Evolutionary conservation across 139 green algal species (phyloP), one percentile per base, ranked within the genome.

Genomic region (Gonium pectorale): DNA sequence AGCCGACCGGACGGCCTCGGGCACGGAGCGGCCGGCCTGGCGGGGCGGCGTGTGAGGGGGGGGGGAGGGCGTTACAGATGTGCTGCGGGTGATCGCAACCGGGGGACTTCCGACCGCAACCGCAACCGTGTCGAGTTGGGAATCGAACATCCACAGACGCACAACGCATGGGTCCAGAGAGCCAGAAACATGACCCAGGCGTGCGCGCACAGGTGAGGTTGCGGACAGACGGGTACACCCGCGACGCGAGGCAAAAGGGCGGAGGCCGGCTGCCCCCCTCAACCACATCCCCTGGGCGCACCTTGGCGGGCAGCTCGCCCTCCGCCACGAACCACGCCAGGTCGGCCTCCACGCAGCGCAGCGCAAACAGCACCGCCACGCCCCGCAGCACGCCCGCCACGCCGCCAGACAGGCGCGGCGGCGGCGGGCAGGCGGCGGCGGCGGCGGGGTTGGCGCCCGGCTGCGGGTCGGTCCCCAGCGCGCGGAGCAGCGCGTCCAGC

Each of bases 291-390:
- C 56, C 56, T 56, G 49, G 13, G 13, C 88, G 35, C 67, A 90
- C 87, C 52, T 83, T 80, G 70, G 88, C 73, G 0, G 86, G 84
- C 68, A 97, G 75, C 62, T 96, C 29, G 5, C 88, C 91, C 88
- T 97, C 84, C 0, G 67, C 72, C 49, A 98, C 80, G 77, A 95
- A 96, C 94, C 94, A 98, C 3, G 73, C 80, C 71, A 97, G 83
- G 86, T 98, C 93, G 11, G 52, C 29, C 90, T 97, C 92, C 44
- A 98, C 81, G n/a, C 85, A 83, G 43, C 89, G 83, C 56, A 96
- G 83, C 11, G 89, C 95, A 74, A 93, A 97, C 77, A 98, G 90
- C 22, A 24, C 40, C 22, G 93, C 86, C 68, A 96, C 68, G 5
- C 51, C 72, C 62, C 66, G 60, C 83, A 97, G 90, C 72, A 96